A percentile compares a stretch with the other conserved stretches of the same genome.
Conservation (phyloP, 768 basidiomycete genomes). For the Suillus clintonianus region DNA sequence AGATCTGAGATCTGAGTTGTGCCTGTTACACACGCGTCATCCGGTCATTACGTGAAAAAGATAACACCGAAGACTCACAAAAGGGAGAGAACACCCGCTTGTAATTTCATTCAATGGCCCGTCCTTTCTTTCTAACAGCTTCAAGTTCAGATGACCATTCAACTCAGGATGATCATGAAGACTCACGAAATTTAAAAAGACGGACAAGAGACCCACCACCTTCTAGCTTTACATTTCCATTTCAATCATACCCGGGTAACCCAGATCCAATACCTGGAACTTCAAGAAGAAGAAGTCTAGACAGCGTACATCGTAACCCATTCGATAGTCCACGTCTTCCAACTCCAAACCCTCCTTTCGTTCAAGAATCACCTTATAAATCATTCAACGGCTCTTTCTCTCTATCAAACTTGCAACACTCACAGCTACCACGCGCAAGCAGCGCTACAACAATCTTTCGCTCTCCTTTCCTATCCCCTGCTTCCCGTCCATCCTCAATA, state of each 20-base stretch:
- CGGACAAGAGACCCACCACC: no score
- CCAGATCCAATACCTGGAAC: slow-evolving; percentile 54
- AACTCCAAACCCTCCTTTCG: slow-evolving; percentile 51
- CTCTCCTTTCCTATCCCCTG: slow-evolving; percentile 68
- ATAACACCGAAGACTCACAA: background rate
- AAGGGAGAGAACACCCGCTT: background rate
- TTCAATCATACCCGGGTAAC: slow-evolving; percentile 66
- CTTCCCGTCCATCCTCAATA: slow-evolving; percentile 61
- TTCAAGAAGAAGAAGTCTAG: slow-evolving; percentile 45
- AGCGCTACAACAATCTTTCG: slow-evolving; percentile 57
- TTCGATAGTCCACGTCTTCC: slow-evolving; percentile 27
- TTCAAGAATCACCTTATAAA: slow-evolving; percentile 42
- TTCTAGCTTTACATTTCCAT: slow-evolving; percentile 47
- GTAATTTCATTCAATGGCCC: slow-evolving; percentile 17
- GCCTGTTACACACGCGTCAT: background rate
- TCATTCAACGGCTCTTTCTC: slow-evolving; percentile 25
- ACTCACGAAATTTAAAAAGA: slow-evolving; percentile 19
- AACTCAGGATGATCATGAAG: slow-evolving; percentile 19
- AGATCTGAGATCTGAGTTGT: background rate
- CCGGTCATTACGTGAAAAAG: background rate
- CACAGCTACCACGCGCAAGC: slow-evolving; percentile 40
- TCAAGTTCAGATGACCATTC: slow-evolving; percentile 23
- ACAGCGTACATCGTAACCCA: slow-evolving; percentile 32
- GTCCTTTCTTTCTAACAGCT: slow-evolving; percentile 38
- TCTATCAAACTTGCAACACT: slow-evolving; percentile 31